A percentile compares a stretch with the other conserved stretches of the same genome.
phyloP scores from a whole-genome alignment of 164 flowering plant species.

The Magnolia officinalis region DNA sequence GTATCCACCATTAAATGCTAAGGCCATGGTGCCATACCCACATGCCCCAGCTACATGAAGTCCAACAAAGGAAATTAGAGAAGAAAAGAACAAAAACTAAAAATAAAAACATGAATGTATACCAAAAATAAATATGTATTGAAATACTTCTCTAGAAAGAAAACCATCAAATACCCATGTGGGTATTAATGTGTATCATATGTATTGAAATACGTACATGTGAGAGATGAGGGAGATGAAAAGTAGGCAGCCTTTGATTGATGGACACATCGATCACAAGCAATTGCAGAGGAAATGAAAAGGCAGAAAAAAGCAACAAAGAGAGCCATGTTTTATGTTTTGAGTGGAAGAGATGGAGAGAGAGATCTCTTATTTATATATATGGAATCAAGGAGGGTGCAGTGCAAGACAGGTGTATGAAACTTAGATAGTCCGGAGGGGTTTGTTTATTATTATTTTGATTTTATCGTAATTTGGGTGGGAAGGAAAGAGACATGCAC shows the following conservation, averaged over 20 bases:
- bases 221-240: conserved; percentile 45
- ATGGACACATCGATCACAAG: conserved; percentile 80
- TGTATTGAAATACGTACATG: conserved; percentile 33
- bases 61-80: not conserved
- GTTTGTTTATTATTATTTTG: not conserved
- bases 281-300: conserved; percentile 44
- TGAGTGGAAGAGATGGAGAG: not conserved
- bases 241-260: conserved; percentile 61
- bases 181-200: not conserved
- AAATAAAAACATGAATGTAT: not conserved
- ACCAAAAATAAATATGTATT: too few species aligned
- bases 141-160: conserved; percentile 25
- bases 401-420: conserved; percentile 17
- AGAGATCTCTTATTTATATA: not conserved
- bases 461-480: not conserved
- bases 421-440: not conserved
- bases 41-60: conserved; percentile 75
- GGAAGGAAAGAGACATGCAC: conserved; percentile 14
- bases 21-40: conserved; percentile 77
- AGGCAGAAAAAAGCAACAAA: conserved; percentile 32
- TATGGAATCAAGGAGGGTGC: not conserved
- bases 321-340: conserved; percentile 30
- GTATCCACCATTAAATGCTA: conserved; percentile 48
- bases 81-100: not conserved
- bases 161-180: not conserved